phyloP scores from a whole-genome alignment of 2,329 filamentous ascomycete species.

The Cladobotryum protrusum region DNA sequence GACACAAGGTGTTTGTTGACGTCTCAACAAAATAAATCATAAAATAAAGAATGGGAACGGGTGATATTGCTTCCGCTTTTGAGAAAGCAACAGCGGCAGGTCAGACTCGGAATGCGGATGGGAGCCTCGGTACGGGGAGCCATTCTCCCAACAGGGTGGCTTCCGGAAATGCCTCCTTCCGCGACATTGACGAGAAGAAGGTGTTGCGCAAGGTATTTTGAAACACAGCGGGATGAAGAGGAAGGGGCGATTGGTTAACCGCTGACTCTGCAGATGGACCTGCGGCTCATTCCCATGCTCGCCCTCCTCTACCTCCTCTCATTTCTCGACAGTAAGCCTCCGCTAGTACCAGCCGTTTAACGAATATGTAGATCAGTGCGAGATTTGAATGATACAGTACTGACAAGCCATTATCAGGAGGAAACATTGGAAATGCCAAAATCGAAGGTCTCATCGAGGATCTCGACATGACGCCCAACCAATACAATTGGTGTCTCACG shows the following conservation, averaged over 20 bases:
- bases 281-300: slow-evolving; percentile 55
- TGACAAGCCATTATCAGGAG: slow-evolving; percentile 28
- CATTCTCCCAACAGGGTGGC: too few species aligned
- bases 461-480: slow-evolving; percentile 50
- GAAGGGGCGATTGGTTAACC: not conserved
- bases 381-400: not conserved
- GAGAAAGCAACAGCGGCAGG: too few species aligned
- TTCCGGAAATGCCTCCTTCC: not conserved
- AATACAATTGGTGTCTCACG: slow-evolving; percentile 65
- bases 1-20: too few species aligned
- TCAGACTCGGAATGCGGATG: too few species aligned
- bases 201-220: slow-evolving; percentile 47
- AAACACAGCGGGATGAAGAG: too few species aligned
- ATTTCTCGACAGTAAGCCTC: slow-evolving; percentile 53
- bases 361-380: not conserved
- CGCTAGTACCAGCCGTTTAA: too few species aligned
- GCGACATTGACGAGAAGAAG: slow-evolving; percentile 40
- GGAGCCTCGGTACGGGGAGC: too few species aligned
- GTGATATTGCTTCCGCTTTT: too few species aligned
- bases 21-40: too few species aligned
- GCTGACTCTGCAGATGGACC: slow-evolving; percentile 38
- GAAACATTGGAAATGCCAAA: slow-evolving; percentile 62
- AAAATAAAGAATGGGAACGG: too few species aligned
- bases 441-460: slow-evolving; percentile 51
- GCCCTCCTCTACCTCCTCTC: slow-evolving; percentile 61